Evolutionary conservation across 2,329 filamentous ascomycete species (phyloP), one percentile per base, ranked within the genome.

Genomic region (Fusarium annulatum): DNA sequence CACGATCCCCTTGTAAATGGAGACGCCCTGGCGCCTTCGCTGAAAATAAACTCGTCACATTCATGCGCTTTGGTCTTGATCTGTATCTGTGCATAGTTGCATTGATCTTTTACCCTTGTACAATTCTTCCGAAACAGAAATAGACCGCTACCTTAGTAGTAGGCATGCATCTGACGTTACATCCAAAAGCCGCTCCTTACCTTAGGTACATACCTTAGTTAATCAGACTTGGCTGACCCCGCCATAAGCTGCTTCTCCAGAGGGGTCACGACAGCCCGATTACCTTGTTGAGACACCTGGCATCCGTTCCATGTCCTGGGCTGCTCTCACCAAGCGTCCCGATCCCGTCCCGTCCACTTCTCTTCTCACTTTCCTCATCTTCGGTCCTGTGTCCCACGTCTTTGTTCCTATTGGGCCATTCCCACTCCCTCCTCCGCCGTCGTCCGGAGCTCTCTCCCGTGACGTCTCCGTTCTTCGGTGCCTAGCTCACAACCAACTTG

Each of bases 401-500:
- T 28, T 43, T 46, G 23, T 30, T 61, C 58, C 61, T 56, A 70
- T 73, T 69, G 58, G 61, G 51, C 30, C 41, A 33, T 48, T 46
- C 30, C 21, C 46, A 41, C 34, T 28, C 48, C 60, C 46, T 23
- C 48, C 53, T 52, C 61, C 61, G 43, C 49, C 42, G 45, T 38
- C 51, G 15, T 34, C 48, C 62, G 59, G 55, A 61, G 45, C 48
- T 63, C 49, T 49, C 34, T 49, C 30, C 64, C 51, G 61, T 46
- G 36, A 56, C 46, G 26, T 64, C 71, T 64, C 74, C 64, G 63
- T 65, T 70, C 45, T 55, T 72, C 67, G 72, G 60, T 70, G 67
- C 46, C 61, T 64, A 49, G 64, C 60, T 53, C 45, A 46, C 23
- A 39, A 14, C 36, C 30, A 59, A 59, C 42, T 57, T 43, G 39